phyloP scores from a whole-genome alignment of 805 yeast genomes.

The Ogataea saltuana region DNA sequence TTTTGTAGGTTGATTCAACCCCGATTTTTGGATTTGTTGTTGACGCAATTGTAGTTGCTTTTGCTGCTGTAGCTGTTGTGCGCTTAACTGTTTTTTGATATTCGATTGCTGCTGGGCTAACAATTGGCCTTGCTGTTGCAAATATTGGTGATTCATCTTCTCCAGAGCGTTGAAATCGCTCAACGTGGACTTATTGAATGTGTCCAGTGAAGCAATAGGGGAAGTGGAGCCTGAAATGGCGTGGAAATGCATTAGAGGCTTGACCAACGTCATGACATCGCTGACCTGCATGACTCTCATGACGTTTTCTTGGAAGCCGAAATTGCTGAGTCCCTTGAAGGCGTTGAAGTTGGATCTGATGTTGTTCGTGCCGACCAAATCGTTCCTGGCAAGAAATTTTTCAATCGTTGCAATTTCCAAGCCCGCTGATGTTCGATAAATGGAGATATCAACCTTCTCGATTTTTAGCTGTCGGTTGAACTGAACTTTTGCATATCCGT shows the following conservation, averaged over 20 bases:
- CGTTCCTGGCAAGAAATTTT: slow-evolving; percentile 38
- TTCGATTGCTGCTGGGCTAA: slow-evolving; percentile 21
- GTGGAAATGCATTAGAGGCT: slow-evolving; percentile 54
- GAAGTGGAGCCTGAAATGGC: slow-evolving; percentile 50
- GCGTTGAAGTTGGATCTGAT: slow-evolving; percentile 35
- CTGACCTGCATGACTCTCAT: slow-evolving; percentile 73
- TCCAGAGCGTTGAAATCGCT: slow-evolving; percentile 22
- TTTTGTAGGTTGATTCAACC: background rate
- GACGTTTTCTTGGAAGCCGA: slow-evolving; percentile 65
- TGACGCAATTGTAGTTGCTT: slow-evolving; percentile 19
- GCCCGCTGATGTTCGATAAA: slow-evolving; percentile 46
- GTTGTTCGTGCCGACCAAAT: slow-evolving; percentile 21
- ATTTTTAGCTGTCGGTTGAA: slow-evolving; percentile 64
- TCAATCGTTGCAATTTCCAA: slow-evolving; percentile 49
- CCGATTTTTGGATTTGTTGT: slow-evolving; percentile 13
- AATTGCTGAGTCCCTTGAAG: slow-evolving; percentile 48
- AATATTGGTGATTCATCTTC: slow-evolving; percentile 19
- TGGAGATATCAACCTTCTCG: slow-evolving; percentile 69
- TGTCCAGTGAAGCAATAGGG: slow-evolving; percentile 54
- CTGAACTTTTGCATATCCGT: slow-evolving; percentile 61
- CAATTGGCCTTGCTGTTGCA: slow-evolving; percentile 31
- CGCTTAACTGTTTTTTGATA: slow-evolving; percentile 18
- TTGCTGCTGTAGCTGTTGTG: slow-evolving; percentile 20
- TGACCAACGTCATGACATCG: slow-evolving; percentile 73
- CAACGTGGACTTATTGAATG: slow-evolving; percentile 39